These are phyloP conservation scores for Coriolopsis trogii DNA, from an alignment of 1,284 basidiomycete genomes.

Conservation along the genomic window DNA sequence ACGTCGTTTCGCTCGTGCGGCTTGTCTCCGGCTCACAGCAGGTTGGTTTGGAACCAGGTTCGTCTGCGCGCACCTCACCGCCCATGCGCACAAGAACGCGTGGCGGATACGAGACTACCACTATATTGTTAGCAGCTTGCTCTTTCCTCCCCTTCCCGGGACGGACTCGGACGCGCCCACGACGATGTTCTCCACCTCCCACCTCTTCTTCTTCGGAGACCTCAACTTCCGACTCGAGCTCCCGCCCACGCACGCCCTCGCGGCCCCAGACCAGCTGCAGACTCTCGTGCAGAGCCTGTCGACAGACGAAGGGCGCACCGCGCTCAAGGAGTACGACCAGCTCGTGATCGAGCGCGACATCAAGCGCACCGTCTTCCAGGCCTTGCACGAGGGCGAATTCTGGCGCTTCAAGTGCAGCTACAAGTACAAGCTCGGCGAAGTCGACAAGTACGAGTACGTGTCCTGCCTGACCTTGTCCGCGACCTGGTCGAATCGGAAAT, in stretches of 20 bases:
- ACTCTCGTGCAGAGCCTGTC: constrained; percentile 47
- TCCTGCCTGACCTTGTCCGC: neutral
- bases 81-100: constrained; percentile 76
- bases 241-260: constrained; percentile 52
- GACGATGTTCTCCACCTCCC: constrained; percentile 81
- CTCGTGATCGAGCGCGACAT: constrained; percentile 61
- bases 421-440: constrained; percentile 81
- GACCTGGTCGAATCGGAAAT: neutral
- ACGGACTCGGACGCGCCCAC: constrained; percentile 43
- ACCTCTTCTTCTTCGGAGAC: constrained; percentile 88
- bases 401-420: constrained; percentile 89
- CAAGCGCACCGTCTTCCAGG: constrained; percentile 67
- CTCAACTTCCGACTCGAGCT: constrained; percentile 85
- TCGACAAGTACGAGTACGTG: constrained; percentile 78
- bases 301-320: constrained; percentile 58
- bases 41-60: constrained; percentile 82
- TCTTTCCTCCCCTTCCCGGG: constrained; percentile 67
- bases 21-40: constrained; percentile 1
- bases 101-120: constrained; percentile 82
- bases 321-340: constrained; percentile 80
- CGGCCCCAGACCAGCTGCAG: constrained; percentile 31
- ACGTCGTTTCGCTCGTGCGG: neutral
- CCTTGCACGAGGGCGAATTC: constrained; percentile 82
- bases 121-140: constrained; percentile 79
- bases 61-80: constrained; percentile 89